Conservation (phyloP, 2,329 filamentous ascomycete species). For the Ophiobolus disseminans region DNA sequence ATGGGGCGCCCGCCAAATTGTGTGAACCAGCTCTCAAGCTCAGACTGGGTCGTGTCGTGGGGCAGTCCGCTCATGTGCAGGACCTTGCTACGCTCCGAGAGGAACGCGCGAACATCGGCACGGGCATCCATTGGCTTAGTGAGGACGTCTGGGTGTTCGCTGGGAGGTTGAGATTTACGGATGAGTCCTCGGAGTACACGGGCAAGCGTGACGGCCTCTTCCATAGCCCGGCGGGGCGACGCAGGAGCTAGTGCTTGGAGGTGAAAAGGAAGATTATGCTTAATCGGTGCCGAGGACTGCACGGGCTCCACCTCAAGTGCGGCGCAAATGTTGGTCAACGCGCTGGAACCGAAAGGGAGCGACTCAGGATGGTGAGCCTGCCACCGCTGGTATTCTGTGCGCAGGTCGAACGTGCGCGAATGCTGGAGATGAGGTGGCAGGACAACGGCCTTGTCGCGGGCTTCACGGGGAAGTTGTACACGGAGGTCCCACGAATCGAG, state of each 20-base stretch:
- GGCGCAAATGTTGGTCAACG: slow-evolving; percentile 96
- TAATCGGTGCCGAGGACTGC: slow-evolving; percentile 96
- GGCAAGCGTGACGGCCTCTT: slow-evolving; percentile 93
- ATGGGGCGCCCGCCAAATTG: slow-evolving; percentile 98
- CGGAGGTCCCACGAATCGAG: slow-evolving; percentile 98
- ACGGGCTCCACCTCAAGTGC: slow-evolving; percentile 97
- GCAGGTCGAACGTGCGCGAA: slow-evolving; percentile 94
- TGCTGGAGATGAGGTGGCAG: slow-evolving; percentile 97
- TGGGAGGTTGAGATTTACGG: slow-evolving; percentile 91
- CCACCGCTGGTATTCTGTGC: slow-evolving; percentile 98
- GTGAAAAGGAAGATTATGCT: slow-evolving; percentile 98
- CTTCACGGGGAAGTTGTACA: slow-evolving; percentile 95
- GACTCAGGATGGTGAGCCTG: slow-evolving; percentile 98
- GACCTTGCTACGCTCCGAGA: slow-evolving; percentile 96
- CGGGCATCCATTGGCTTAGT: slow-evolving; percentile 95
- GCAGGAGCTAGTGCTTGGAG: slow-evolving; percentile 94
- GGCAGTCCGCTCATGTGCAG: slow-evolving; percentile 97
- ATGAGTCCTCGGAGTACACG: slow-evolving; percentile 91
- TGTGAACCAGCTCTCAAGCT: slow-evolving; percentile 99
- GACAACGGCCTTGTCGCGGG: slow-evolving; percentile 96
- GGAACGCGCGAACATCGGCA: slow-evolving; percentile 93
- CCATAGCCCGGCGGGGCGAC: slow-evolving; percentile 94
- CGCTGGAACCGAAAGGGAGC: slow-evolving; percentile 92
- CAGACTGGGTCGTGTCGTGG: slow-evolving; percentile 97
- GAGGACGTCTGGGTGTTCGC: slow-evolving; percentile 93